phyloP scores from a whole-genome alignment of 371 early-diverging fungal genomes.

The Furculomyces boomerangus region DNA sequence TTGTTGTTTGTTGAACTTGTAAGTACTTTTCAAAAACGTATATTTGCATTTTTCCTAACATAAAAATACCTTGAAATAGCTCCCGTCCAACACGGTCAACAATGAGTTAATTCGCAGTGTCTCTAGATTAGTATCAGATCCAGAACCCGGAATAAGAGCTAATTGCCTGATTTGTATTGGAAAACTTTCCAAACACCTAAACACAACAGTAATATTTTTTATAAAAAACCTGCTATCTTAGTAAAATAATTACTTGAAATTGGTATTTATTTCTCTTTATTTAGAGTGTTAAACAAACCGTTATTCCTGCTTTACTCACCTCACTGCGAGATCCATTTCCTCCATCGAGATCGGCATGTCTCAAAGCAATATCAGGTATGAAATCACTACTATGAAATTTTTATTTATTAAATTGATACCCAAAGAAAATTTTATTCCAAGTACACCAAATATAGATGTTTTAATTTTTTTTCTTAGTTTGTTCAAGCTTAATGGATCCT shows the following conservation, averaged over 20 bases:
- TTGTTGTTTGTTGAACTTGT: slow-evolving; percentile 53
- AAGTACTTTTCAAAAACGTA: background rate
- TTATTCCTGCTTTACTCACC: slow-evolving; percentile 65
- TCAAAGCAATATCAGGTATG: slow-evolving; percentile 58
- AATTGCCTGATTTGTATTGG: slow-evolving; percentile 87
- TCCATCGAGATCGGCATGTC: slow-evolving; percentile 72
- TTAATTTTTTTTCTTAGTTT: no score
- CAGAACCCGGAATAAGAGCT: slow-evolving; percentile 88
- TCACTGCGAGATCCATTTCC: slow-evolving; percentile 82
- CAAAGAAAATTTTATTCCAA: no score
- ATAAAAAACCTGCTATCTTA: background rate
- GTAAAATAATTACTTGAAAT: background rate
- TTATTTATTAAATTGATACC: no score
- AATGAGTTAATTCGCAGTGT: slow-evolving; percentile 67
- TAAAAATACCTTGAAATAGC: slow-evolving; percentile 17
- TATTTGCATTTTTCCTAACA: background rate
- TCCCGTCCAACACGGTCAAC: slow-evolving; percentile 58
- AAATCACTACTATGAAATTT: no score
- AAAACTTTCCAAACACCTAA: slow-evolving; percentile 43
- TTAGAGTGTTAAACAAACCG: slow-evolving; percentile 40
- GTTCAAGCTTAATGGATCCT: slow-evolving; percentile 45
- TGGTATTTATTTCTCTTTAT: background rate
- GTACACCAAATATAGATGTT: no score
- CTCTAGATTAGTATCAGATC: slow-evolving; percentile 72
- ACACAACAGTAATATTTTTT: slow-evolving; percentile 3